Percentiles rank a stretch among this genome's conserved stretches.
phyloP scores from a whole-genome alignment of 2,329 filamentous ascomycete species.

The Periconia digitata region DNA sequence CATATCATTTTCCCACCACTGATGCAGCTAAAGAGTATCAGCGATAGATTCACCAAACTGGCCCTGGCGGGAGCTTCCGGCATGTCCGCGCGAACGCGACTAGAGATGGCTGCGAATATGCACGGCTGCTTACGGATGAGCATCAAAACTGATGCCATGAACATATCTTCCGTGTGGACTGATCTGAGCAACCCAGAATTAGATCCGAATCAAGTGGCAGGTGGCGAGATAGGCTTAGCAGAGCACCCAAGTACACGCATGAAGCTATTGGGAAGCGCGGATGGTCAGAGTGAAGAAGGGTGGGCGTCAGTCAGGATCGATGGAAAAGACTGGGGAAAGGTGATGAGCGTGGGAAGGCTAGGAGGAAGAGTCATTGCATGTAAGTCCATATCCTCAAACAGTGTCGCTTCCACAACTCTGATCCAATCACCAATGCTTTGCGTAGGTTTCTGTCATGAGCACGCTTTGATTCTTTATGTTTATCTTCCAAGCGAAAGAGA shows the following conservation, averaged over 20 bases:
- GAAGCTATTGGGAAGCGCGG: slow-evolving; percentile 57
- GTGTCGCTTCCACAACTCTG: neutral
- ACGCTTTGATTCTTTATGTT: slow-evolving; percentile 80
- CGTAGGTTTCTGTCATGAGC: slow-evolving; percentile 70
- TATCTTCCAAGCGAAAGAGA: slow-evolving; percentile 73
- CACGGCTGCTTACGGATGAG: slow-evolving; percentile 80
- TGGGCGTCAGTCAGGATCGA: slow-evolving; percentile 93
- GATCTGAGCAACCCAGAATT: slow-evolving; percentile 85
- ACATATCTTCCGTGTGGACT: slow-evolving; percentile 83
- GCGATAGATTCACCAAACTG: slow-evolving; percentile 91
- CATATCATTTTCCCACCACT: slow-evolving; percentile 88
- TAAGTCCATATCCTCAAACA: slow-evolving; percentile 40
- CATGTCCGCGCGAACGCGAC: slow-evolving; percentile 50
- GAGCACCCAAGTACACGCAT: slow-evolving; percentile 83
- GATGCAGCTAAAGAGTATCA: slow-evolving; percentile 87
- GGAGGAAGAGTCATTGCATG: slow-evolving; percentile 93
- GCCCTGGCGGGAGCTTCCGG: slow-evolving; percentile 44
- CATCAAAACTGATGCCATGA: slow-evolving; percentile 79
- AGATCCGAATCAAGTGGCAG: slow-evolving; percentile 71
- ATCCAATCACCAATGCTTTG: slow-evolving; percentile 14
- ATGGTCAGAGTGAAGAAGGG: slow-evolving; percentile 71
- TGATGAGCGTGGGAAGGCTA: slow-evolving; percentile 87
- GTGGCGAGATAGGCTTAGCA: slow-evolving; percentile 66
- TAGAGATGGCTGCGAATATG: slow-evolving; percentile 93
- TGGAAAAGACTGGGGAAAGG: slow-evolving; percentile 89